Evolutionary conservation across 225 moss, liverwort and hornwort species (phyloP).

Genomic region (Ulota crispa): DNA sequence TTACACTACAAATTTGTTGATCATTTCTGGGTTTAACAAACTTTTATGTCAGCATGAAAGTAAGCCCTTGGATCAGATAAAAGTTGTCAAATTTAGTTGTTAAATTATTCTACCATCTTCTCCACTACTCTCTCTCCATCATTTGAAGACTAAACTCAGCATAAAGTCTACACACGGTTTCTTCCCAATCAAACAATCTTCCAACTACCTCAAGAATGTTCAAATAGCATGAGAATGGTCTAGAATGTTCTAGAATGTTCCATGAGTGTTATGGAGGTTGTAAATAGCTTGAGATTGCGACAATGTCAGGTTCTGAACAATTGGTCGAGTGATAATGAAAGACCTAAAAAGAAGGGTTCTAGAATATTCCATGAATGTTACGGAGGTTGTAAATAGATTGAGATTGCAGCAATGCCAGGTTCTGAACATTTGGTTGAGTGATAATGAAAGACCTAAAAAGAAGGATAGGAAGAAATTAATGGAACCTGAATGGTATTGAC

Average conservation of each 20-base stretch:
- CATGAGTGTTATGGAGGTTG: background rate
- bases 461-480: too few relatives aligned
- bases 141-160: background rate
- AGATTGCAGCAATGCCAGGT: background rate
- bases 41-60: too few relatives aligned
- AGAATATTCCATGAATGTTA: background rate
- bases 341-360: too few relatives aligned
- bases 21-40: too few relatives aligned
- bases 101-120: background rate
- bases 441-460: background rate
- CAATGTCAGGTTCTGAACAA: background rate
- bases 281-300: background rate
- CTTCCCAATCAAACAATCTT: background rate
- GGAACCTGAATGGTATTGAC: slow-evolving; percentile 38
- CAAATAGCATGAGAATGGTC: background rate
- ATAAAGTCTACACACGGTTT: background rate
- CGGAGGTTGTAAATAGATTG: background rate
- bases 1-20: too few relatives aligned
- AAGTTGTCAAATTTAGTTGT: background rate
- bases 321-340: background rate
- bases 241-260: too few relatives aligned
- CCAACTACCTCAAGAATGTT: background rate
- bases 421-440: background rate
- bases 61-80: background rate
- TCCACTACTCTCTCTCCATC: background rate